A percentile compares a stretch with the other conserved stretches of the same genome.
phyloP scores from a whole-genome alignment of 2,329 filamentous ascomycete species.

The Cercospora canescens region DNA sequence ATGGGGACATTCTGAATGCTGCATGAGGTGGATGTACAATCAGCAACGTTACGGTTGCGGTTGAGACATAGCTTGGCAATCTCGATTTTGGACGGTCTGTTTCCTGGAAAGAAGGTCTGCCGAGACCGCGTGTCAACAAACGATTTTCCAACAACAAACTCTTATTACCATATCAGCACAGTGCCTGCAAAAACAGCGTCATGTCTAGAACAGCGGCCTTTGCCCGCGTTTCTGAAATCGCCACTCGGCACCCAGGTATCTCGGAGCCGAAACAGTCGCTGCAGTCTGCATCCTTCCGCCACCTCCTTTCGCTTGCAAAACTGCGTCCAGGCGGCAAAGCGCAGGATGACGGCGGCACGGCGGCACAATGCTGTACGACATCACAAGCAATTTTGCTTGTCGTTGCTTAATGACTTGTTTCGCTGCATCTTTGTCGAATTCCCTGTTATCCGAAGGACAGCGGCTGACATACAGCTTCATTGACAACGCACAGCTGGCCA shows the following conservation, averaged over 20 bases:
- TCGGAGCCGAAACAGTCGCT: constrained; percentile 8
- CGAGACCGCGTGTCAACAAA: background rate
- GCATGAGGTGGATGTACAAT: no score
- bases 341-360: background rate
- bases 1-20: no score
- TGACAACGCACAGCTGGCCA: background rate
- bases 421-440: background rate
- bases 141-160: background rate
- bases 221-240: background rate
- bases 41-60: background rate
- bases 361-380: background rate
- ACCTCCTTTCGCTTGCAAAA: constrained; percentile 4
- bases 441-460: no score
- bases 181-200: background rate
- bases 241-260: background rate
- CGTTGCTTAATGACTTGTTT: background rate
- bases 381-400: background rate
- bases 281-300: constrained; percentile 7
- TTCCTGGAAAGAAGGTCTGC: background rate
- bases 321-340: background rate
- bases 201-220: background rate
- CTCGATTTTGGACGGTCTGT: background rate
- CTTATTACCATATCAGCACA: background rate
- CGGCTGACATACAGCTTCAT: background rate
- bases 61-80: background rate